Percentiles rank a stretch among this genome's conserved stretches.
These are phyloP conservation scores for Rhodofomes roseus DNA, from an alignment of 1,284 basidiomycete species.

Conservation along the genomic window DNA sequence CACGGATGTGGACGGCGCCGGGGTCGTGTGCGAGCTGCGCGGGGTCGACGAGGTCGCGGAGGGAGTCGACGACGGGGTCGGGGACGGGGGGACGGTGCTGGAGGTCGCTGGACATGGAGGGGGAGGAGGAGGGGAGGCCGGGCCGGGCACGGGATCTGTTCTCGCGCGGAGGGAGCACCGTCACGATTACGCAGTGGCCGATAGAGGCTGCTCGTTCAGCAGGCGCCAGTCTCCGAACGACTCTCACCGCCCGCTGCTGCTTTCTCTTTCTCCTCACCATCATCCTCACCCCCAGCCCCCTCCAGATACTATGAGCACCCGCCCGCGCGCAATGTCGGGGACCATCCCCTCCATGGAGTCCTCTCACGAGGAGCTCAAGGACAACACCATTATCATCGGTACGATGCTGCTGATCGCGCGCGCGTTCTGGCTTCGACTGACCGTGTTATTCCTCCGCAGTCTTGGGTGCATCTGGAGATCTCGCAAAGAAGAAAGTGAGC, in stretches of 20 bases:
- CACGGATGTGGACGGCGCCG: conserved; percentile 52
- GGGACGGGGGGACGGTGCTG: conserved; percentile 24
- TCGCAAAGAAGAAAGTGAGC: conserved; percentile 96
- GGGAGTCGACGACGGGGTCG: conserved; percentile 53
- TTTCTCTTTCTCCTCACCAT: conserved; percentile 8
- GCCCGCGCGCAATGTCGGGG: conserved; percentile 58
- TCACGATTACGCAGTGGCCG: conserved; percentile 3
- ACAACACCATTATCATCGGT: conserved; percentile 89
- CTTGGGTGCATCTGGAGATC: conserved; percentile 94
- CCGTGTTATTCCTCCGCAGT: conserved; percentile 46
- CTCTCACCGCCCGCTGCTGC: conserved; percentile 8
- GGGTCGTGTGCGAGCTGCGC: conserved; percentile 44
- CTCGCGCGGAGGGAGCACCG: not conserved
- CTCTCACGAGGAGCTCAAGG: conserved; percentile 66
- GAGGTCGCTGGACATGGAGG: conserved; percentile 8
- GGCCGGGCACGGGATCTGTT: conserved; percentile 7
- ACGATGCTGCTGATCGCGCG: conserved; percentile 24
- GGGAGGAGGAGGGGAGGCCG: conserved; percentile 4
- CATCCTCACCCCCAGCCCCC: conserved; percentile 3
- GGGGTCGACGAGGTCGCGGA: conserved; percentile 58
- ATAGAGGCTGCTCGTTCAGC: conserved; percentile 9
- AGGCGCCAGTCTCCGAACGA: conserved; percentile 8
- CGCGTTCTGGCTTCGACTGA: conserved; percentile 12
- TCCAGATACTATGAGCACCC: conserved; percentile 13
- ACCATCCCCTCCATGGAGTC: conserved; percentile 87